Evolutionary conservation across 768 basidiomycete genomes (phyloP).

Genomic region (Ramaria rubella): DNA sequence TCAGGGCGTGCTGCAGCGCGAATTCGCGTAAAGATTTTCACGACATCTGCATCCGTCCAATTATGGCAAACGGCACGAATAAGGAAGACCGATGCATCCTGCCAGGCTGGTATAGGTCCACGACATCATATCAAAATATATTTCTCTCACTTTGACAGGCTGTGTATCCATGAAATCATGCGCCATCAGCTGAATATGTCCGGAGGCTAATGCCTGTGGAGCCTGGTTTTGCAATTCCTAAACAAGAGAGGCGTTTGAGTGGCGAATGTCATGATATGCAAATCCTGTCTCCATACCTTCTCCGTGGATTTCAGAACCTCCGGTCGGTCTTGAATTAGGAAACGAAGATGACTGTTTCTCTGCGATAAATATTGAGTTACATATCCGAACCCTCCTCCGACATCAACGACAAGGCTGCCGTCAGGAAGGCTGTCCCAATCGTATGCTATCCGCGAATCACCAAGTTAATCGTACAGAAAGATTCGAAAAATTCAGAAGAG

Average conservation of each 20-base stretch:
- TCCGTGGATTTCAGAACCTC: constrained; percentile 10
- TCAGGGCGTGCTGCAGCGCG: constrained; percentile 29
- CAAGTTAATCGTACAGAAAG: constrained; percentile 5
- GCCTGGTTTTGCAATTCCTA: neutral
- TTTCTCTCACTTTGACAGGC: constrained; percentile 18
- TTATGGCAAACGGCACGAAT: constrained; percentile 33
- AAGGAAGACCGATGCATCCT: constrained; percentile 32
- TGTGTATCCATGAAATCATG: constrained; percentile 34
- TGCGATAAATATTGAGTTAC: constrained; percentile 5
- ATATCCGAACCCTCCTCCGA: constrained; percentile 15
- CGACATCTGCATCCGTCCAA: constrained; percentile 30
- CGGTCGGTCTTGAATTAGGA: constrained; percentile 15
- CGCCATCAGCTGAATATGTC: constrained; percentile 13
- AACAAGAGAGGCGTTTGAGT: neutral
- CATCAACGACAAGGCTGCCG: constrained; percentile 13
- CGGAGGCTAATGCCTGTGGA: neutral
- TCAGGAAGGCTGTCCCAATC: neutral
- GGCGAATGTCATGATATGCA: neutral
- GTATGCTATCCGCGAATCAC: neutral
- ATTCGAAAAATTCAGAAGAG: neutral
- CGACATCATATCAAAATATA: neutral
- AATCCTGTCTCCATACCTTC: neutral
- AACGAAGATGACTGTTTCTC: neutral
- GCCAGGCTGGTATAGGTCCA: neutral
- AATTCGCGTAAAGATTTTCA: constrained; percentile 32